phyloP scores from a whole-genome alignment of 805 yeast species.

The Saccharomycopsis amapae region DNA sequence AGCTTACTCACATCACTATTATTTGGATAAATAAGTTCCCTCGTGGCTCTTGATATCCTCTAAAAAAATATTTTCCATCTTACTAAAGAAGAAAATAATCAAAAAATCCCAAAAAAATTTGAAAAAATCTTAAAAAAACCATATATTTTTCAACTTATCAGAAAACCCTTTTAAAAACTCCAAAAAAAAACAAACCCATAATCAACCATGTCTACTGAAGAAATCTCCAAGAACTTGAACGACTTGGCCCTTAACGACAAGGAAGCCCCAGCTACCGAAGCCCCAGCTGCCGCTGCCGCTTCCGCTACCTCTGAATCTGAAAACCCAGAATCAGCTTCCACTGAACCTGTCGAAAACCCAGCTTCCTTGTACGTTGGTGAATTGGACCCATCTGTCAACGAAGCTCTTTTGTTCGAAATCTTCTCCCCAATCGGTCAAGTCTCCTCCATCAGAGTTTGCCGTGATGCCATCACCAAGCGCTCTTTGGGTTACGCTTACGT shows the following conservation, averaged over 20 bases:
- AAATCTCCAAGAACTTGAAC: slow-evolving; percentile 10
- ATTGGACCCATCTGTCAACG: slow-evolving; percentile 85
- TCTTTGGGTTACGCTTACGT: slow-evolving; percentile 98
- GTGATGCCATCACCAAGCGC: slow-evolving; percentile 95
- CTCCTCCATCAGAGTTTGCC: slow-evolving; percentile 95
- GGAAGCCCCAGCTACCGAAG: slow-evolving; percentile 3
- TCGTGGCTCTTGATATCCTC: neutral
- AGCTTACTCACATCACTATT: neutral
- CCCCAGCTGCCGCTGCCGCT: neutral
- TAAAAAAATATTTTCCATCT: neutral
- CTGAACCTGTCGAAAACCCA: slow-evolving; percentile 4
- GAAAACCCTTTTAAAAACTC: too few species aligned
- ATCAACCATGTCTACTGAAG: slow-evolving; percentile 12
- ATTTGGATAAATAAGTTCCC: neutral
- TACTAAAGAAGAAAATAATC: neutral
- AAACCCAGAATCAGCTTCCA: neutral
- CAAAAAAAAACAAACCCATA: neutral
- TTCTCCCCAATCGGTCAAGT: slow-evolving; percentile 94
- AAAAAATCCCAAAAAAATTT: slow-evolving; percentile 6
- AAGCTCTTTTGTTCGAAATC: slow-evolving; percentile 89
- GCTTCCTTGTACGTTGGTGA: slow-evolving; percentile 80
- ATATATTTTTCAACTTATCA: neutral
- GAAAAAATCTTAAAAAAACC: slow-evolving; percentile 3
- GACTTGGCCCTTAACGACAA: slow-evolving; percentile 19
- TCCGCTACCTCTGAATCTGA: neutral